Evolutionary conservation across 345 rosid species (phyloP), one percentile per base, ranked within the genome.

Genomic region (Citrus medica): DNA sequence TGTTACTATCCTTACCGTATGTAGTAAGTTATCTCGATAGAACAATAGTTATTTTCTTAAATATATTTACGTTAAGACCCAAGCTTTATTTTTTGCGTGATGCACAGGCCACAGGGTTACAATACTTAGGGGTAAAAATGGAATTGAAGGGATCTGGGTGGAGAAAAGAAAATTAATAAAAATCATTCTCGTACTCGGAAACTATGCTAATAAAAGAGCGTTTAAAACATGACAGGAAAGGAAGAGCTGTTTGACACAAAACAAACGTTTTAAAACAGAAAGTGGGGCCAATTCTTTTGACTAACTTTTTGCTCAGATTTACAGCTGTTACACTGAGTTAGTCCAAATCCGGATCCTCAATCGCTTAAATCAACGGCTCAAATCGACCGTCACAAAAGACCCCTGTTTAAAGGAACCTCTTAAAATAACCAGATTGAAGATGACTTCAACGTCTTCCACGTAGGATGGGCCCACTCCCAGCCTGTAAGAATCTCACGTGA

Each of bases 401-500:
- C 59, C 6, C 71, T 24, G 76, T 58, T 67, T 38, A 32, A 55
- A 58, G n/a, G 8, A 40, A 19, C 30, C 76, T 2, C 68, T 67
- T 75, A 58, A 79, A 79, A 68, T 80, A 79, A 65, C 55, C 14
- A 8, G 64, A 25, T 79, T 22, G 64, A 73, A 75, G 81, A 79
- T 79, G 83, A 74, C 79, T 84, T 84, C 84, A 80, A 78, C 83
- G 61, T 38, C 76, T 35, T 64, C 85, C 89, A 89, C 86, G 83
- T 83, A 75, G 79, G 79, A 81, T 4, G 86, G 87, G 46, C 85
- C 93, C 93, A 81, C 84, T 30, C 32, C 81, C 91, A 88, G 91
- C 79, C 91, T 89, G 91, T 83, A 74, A 78, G 91, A 89, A 86
- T 86, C 90, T 86, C 93, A 86, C 89, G 93, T 84, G 91, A 82